These are phyloP conservation scores for Hypoxylon rickii DNA, from an alignment of 495 filamentous ascomycete genomes.

Conservation along the genomic window DNA sequence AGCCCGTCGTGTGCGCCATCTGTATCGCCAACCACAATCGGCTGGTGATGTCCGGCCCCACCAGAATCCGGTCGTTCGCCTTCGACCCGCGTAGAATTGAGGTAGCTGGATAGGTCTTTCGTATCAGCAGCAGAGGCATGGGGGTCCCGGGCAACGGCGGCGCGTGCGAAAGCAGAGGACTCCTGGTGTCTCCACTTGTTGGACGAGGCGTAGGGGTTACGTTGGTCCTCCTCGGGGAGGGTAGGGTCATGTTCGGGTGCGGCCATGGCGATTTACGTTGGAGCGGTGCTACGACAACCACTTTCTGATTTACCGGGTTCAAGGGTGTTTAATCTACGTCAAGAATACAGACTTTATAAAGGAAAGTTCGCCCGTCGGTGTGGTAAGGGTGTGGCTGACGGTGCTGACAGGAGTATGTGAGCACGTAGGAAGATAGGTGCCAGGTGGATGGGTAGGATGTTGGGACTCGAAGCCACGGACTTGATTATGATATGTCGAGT, in stretches of 20 bases:
- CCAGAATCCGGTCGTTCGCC: slow-evolving; percentile 30
- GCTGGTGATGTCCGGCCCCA: slow-evolving; percentile 41
- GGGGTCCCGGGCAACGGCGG: slow-evolving; percentile 47
- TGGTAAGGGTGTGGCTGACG: slow-evolving; percentile 9
- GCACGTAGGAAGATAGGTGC: no score
- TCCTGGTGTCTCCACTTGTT: slow-evolving; percentile 59
- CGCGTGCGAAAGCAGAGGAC: slow-evolving; percentile 50
- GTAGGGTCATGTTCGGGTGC: slow-evolving; percentile 36
- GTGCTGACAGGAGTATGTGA: no score
- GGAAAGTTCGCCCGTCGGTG: slow-evolving; percentile 2
- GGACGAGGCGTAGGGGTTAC: slow-evolving; percentile 54
- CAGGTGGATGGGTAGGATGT: slow-evolving; percentile 1
- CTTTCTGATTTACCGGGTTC: neutral
- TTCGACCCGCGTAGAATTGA: slow-evolving; percentile 53
- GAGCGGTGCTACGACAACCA: no score
- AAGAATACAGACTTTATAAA: neutral
- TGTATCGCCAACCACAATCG: slow-evolving; percentile 45
- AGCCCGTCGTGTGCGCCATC: slow-evolving; percentile 35
- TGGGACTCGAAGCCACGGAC: slow-evolving; percentile 10
- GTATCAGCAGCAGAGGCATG: slow-evolving; percentile 44
- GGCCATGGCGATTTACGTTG: slow-evolving; percentile 30
- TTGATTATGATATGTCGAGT: slow-evolving; percentile 1
- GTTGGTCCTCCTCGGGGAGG: slow-evolving; percentile 35
- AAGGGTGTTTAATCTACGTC: neutral
- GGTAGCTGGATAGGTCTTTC: slow-evolving; percentile 53